Evolutionary conservation across 495 filamentous ascomycete species (phyloP), one percentile per base, ranked within the genome.

Genomic region (Penicillium pancosmium): DNA sequence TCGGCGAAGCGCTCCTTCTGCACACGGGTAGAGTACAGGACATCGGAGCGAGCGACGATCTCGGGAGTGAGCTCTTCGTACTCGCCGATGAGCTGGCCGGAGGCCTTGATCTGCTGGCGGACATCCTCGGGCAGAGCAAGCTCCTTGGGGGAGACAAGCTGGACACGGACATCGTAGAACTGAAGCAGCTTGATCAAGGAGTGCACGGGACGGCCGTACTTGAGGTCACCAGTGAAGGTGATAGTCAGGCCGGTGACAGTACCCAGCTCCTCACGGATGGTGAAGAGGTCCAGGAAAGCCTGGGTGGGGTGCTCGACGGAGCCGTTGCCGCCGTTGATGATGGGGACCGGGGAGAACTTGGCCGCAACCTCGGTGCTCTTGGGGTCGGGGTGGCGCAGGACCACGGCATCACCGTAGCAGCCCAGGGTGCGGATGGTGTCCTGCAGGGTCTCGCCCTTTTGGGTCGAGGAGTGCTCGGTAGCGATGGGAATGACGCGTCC

Each of bases 201-300:
- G 79, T 98, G 94, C 25, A 98, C 92, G 1, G 95, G 92, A 51
- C 94, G 88, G 46, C 94, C 94, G 73, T 96, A 94, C 61, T 87
- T 86, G 43, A 98, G 85, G 67, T 98, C 94, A 65, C 94, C 94
- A 51, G 87, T 84, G 72, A 98, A 98, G 52, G 94, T 98, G 71
- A 98, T 93, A 50, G 91, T 96, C 60, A 98, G 80, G 41, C 91
- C 92, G 63, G 90, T 91, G 52, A 98, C 93, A 5, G 91, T 96
- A 55, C 94, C 94, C 18, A 98, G 82, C 76, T 98, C 94, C 75
- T 98, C 92, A 54, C 95, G 88, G 72, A 98, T 97, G 38, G 94
- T 98, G 82, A 96, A 98, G 61, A 98, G 85, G 68, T 98, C 94
- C n/a, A 97, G 82, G 86, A 98, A 92, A 5, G 94, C 94, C 75